Percentiles rank a stretch among this genome's conserved stretches.
Conservation (phyloP, 2,329 filamentous ascomycete species). For the Achaetomium macrosporum region DNA sequence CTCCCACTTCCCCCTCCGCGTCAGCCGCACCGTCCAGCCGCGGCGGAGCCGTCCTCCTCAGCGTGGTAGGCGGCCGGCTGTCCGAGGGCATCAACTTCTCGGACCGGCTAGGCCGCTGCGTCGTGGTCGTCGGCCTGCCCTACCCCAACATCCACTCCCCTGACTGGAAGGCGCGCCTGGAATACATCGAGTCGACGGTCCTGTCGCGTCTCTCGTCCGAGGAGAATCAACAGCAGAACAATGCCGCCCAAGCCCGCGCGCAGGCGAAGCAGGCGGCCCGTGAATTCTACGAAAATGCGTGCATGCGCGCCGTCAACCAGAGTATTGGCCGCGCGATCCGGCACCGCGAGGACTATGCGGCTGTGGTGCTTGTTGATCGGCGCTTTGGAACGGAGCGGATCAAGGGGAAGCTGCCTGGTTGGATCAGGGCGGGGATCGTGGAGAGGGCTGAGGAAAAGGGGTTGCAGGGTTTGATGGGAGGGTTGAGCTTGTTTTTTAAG, state of each 20-base stretch:
- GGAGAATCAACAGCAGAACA: constrained; percentile 8
- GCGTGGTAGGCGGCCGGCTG: constrained; percentile 89
- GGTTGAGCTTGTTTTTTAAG: constrained; percentile 53
- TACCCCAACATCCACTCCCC: constrained; percentile 86
- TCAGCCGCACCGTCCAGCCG: background rate
- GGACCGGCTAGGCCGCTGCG: constrained; percentile 79
- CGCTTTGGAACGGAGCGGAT: constrained; percentile 73
- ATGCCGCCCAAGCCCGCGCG: background rate
- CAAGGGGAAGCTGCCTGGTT: constrained; percentile 72
- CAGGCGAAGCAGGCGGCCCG: constrained; percentile 53
- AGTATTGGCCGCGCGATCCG: constrained; percentile 89
- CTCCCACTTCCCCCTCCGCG: background rate
- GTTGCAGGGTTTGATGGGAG: constrained; percentile 54
- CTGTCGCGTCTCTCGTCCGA: constrained; percentile 37
- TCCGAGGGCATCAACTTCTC: constrained; percentile 99
- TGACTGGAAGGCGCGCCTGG: constrained; percentile 88
- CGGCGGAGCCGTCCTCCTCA: constrained; percentile 71
- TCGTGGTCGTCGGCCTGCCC: constrained; percentile 85
- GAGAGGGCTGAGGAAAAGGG: constrained; percentile 43
- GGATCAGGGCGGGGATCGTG: constrained; percentile 72
- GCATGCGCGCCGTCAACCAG: constrained; percentile 96
- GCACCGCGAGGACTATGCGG: constrained; percentile 82
- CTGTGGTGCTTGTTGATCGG: constrained; percentile 77
- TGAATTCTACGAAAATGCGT: constrained; percentile 89
- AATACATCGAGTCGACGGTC: constrained; percentile 68